Conservation (phyloP, 2,329 filamentous ascomycete species). For the Pseudogymnoascus verrucosus region DNA sequence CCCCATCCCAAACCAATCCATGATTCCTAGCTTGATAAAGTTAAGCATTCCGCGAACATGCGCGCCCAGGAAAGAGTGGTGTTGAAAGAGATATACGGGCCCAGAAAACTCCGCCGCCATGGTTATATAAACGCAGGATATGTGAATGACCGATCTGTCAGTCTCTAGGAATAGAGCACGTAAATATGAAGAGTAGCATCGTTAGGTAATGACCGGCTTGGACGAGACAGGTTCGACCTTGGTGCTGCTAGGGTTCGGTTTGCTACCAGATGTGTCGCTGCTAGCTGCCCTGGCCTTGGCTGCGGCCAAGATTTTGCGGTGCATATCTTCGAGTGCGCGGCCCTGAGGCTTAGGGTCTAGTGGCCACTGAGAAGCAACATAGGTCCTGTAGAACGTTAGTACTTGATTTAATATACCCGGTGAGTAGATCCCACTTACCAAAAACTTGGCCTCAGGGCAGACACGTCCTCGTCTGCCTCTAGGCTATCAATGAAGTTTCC, state of each 20-base stretch:
- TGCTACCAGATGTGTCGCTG: background rate
- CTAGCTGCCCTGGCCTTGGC: slow-evolving; percentile 6
- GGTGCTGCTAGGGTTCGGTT: background rate
- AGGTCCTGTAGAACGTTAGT: slow-evolving; percentile 21
- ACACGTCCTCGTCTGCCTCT: slow-evolving; percentile 19
- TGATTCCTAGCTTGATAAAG: background rate
- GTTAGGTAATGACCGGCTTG: slow-evolving; percentile 2
- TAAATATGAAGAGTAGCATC: background rate
- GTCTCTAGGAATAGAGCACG: background rate
- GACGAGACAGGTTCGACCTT: background rate
- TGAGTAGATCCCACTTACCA: slow-evolving; percentile 22
- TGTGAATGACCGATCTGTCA: background rate
- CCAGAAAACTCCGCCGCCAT: slow-evolving; percentile 5
- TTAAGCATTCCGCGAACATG: background rate
- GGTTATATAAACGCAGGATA: slow-evolving; percentile 1
- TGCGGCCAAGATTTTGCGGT: slow-evolving; percentile 21
- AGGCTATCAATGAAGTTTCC: slow-evolving; percentile 51
- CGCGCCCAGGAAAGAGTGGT: background rate
- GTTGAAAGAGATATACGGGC: background rate
- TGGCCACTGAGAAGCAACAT: slow-evolving; percentile 28
- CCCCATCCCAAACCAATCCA: background rate
- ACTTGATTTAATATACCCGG: background rate
- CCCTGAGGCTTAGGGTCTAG: slow-evolving; percentile 21
- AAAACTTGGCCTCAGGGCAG: slow-evolving; percentile 22
- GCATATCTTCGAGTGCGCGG: slow-evolving; percentile 24